A percentile compares a stretch with the other conserved stretches of the same genome.
phyloP scores from a whole-genome alignment of 768 basidiomycete species.

The Strobilomyces confusus region DNA sequence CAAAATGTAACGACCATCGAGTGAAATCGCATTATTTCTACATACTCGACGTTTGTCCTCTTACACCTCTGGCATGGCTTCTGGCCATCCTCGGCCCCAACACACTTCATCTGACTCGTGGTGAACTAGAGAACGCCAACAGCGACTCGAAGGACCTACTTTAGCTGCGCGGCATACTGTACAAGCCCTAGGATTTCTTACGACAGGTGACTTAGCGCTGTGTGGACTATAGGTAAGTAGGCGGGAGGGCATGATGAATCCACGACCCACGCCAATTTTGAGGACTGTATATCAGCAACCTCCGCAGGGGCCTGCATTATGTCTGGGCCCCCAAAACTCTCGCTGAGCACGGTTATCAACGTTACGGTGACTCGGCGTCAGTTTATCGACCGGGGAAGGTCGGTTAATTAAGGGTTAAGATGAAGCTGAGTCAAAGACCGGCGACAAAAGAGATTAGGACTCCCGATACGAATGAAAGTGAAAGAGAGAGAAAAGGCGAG shows the following conservation, averaged over 20 bases:
- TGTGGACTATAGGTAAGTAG: constrained; percentile 7
- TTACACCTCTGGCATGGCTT: constrained; percentile 82
- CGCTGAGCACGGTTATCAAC: constrained; percentile 34
- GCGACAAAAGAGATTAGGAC: constrained; percentile 4
- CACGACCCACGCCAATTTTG: constrained; percentile 26
- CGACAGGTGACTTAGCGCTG: constrained; percentile 42
- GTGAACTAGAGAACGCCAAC: constrained; percentile 16
- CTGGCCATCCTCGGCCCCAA: constrained; percentile 81
- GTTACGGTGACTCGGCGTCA: constrained; percentile 39
- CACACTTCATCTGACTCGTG: constrained; percentile 76
- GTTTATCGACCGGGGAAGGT: constrained; percentile 39
- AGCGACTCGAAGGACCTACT: constrained; percentile 37
- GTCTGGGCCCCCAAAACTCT: constrained; percentile 12
- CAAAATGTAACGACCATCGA: constrained; percentile 13
- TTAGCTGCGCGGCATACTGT: constrained; percentile 84
- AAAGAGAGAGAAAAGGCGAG: constrained; percentile 2
- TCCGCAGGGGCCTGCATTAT: constrained; percentile 31
- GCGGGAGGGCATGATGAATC: constrained; percentile 5
- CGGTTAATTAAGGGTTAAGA: constrained; percentile 37
- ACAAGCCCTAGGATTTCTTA: constrained; percentile 61
- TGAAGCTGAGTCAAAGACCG: constrained; percentile 20
- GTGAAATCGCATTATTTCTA: constrained; percentile 12
- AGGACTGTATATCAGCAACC: constrained; percentile 27
- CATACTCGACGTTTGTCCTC: constrained; percentile 72
- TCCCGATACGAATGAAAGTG: neutral